These are phyloP conservation scores for Yamadazyma ubonensis DNA, from an alignment of 805 yeast species.

Conservation along the genomic window DNA sequence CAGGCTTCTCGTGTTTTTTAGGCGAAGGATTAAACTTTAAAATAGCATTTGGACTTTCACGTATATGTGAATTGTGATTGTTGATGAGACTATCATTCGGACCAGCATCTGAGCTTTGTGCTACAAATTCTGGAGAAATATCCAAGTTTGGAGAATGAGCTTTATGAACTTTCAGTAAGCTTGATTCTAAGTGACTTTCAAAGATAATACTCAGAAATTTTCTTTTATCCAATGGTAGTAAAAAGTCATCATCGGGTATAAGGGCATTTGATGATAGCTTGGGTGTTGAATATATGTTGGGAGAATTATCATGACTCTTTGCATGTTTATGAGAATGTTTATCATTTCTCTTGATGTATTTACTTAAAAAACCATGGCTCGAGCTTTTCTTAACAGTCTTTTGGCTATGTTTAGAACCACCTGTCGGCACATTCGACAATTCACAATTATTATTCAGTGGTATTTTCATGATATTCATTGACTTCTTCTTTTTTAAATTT, in stretches of 20 bases:
- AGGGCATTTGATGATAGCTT: not conserved
- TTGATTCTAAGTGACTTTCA: conserved; percentile 3
- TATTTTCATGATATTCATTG: not conserved
- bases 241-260: conserved; percentile 1
- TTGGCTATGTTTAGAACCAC: not conserved
- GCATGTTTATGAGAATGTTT: not conserved
- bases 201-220: not conserved
- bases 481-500: conserved; percentile 1
- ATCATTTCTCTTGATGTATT: conserved; percentile 1
- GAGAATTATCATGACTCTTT: not conserved
- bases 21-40: not conserved
- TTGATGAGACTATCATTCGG: conserved; percentile 9
- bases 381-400: conserved; percentile 2
- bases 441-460: not conserved
- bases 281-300: not conserved
- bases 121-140: not conserved
- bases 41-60: not conserved
- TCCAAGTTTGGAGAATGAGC: not conserved
- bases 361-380: conserved; percentile 1
- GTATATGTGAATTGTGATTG: conserved; percentile 1
- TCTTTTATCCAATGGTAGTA: conserved; percentile 1
- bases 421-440: not conserved
- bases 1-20: not conserved
- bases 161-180: not conserved
- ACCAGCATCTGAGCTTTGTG: not conserved